Evolutionary conservation across 441 rosid species (phyloP).

Genomic region (Macaranga tanarius): DNA sequence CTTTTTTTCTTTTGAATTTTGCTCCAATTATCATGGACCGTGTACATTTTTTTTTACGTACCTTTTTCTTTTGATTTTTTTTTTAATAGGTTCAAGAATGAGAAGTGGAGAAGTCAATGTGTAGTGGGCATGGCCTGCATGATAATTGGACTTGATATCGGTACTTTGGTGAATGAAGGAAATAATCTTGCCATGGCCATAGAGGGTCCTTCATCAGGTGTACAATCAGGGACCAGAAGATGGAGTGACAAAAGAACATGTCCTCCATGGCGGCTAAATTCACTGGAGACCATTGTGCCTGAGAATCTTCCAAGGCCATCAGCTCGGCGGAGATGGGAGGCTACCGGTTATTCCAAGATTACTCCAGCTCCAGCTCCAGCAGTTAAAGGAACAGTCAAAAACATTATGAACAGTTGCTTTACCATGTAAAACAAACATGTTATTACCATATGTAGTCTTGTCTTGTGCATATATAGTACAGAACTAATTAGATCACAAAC

Average conservation of each 20-base stretch:
- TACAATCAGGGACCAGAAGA: slow-evolving; percentile 18
- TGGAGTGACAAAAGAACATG: slow-evolving; percentile 67
- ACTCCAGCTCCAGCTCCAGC: slow-evolving; percentile 39
- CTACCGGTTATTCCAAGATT: slow-evolving; percentile 23
- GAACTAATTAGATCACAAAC: background rate
- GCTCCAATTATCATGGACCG: too few relatives aligned
- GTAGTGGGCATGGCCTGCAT: slow-evolving; percentile 28
- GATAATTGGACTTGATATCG: slow-evolving; percentile 30
- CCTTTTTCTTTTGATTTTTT: background rate
- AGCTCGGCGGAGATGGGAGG: slow-evolving; percentile 44
- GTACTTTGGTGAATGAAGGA: background rate
- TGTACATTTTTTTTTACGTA: too few relatives aligned
- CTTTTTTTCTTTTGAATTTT: too few relatives aligned
- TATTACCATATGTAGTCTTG: too few relatives aligned
- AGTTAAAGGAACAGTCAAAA: slow-evolving; percentile 8
- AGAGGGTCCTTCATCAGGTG: background rate
- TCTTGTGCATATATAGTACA: background rate
- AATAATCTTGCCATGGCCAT: slow-evolving; percentile 11
- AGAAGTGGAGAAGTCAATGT: slow-evolving; percentile 28
- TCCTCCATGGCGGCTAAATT: slow-evolving; percentile 57
- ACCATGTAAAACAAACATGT: slow-evolving; percentile 34
- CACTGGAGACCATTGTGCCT: slow-evolving; percentile 64
- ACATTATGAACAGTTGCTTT: slow-evolving; percentile 35
- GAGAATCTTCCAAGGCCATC: slow-evolving; percentile 73
- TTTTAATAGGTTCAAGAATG: slow-evolving; percentile 16